Base-by-base conservation (phyloP, 78 protist species). In the Trichosphaerium sp. region DNA sequence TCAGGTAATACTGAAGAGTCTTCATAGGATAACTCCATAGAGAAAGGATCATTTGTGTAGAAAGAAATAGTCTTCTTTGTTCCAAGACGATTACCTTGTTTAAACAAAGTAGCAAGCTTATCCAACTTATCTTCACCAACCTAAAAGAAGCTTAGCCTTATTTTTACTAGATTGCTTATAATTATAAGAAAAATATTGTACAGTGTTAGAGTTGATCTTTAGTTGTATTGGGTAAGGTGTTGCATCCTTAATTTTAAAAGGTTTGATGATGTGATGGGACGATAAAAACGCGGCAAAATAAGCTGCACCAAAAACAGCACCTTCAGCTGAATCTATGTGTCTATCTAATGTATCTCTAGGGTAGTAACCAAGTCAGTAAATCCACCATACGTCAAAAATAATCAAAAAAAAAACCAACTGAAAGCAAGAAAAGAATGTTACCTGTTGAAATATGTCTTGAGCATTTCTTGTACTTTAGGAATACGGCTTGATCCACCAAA, bases 271-370 rank as follows among this genome's bases (percentile, higher is more conserved):
- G 77, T 60, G 63, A 39, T 38, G 71, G 26, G 40, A 55, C 5
- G 77, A 57, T 35, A 62, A 48, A 35, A 66, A 31, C 4, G 86
- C 86, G 10, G 75, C 88, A 56, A 59, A 70, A 58, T 62, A 82
- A 10, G 77, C 77, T 8, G 91, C 84, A 21, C 91, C 91, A 40
- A 58, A 31, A 49, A 75, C 79, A 28, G 71, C 60, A 14, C 88
- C 65, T 70, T 86, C 91, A 69, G 80, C 91, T 12, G 83, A 80
- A 76, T 86, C 81, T 56, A 86, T 39, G 55, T 69, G 83, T 64
- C 76, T 78, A 47, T 69, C 82, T 29, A 85, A 68, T 49, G 21
- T 28, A 32, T 63, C 71, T 12, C 80, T 31, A 18, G n/a, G n/a
- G n/a, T n/a, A n/a, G n/a, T n/a, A n/a, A n/a, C n/a, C n/a, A n/a